Evolutionary conservation across 768 basidiomycete genomes (phyloP).

Genomic region (Mycena floridula): DNA sequence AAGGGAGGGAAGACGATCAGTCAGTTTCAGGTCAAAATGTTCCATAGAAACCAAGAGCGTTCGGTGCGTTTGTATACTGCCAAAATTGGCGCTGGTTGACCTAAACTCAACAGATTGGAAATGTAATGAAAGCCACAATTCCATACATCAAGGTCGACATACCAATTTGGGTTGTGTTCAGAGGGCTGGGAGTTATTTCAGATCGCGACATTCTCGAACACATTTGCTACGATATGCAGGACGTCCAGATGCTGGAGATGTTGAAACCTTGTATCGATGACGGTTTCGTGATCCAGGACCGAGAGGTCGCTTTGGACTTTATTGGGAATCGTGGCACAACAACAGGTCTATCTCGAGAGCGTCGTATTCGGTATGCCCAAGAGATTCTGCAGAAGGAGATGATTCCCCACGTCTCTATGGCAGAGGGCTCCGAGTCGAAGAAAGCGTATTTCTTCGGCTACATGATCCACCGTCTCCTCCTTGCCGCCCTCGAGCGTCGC

Average conservation of each 20-base stretch:
- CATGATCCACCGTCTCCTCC: constrained; percentile 94
- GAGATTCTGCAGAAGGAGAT: constrained; percentile 99
- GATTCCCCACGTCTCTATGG: constrained; percentile 95
- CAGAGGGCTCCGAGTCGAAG: constrained; percentile 92
- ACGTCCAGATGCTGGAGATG: constrained; percentile 95
- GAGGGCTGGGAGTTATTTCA: constrained; percentile 94
- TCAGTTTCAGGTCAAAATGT: constrained; percentile 97
- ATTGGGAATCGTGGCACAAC: constrained; percentile 98
- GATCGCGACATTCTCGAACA: constrained; percentile 97
- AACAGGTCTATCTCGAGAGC: constrained; percentile 84
- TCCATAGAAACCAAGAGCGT: constrained; percentile 83
- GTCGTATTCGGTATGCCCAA: constrained; percentile 92
- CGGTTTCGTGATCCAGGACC: constrained; percentile 95
- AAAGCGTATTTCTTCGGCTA: constrained; percentile 99
- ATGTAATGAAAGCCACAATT: constrained; percentile 94
- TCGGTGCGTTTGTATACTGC: constrained; percentile 48
- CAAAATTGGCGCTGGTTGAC: constrained; percentile 5
- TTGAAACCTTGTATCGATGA: constrained; percentile 98
- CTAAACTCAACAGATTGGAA: constrained; percentile 54
- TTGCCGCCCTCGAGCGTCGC: constrained; percentile 89
- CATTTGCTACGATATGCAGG: constrained; percentile 97
- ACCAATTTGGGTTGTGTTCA: constrained; percentile 98
- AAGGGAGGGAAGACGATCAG: constrained; percentile 98
- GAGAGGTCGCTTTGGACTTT: constrained; percentile 95
- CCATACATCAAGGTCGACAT: constrained; percentile 99